phyloP scores from a whole-genome alignment of 306 rosid species.

The Fragaria vesca region DNA sequence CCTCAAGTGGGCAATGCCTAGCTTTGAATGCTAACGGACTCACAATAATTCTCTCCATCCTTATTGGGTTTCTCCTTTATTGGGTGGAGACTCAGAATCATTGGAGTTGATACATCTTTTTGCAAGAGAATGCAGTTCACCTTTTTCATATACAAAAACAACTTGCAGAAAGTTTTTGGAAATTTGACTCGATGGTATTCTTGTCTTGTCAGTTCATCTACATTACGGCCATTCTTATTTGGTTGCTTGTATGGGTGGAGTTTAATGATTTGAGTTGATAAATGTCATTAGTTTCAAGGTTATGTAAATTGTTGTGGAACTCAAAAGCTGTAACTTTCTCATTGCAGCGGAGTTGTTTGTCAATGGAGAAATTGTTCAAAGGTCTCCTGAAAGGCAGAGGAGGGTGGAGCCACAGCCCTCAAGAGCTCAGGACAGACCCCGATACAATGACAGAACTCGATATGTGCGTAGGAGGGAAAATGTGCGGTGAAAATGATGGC shows the following conservation, averaged over 20 bases:
- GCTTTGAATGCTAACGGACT: constrained; percentile 79
- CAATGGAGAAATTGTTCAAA: constrained; percentile 94
- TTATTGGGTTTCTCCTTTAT: constrained; percentile 38
- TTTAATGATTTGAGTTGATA: neutral
- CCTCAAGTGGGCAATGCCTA: constrained; percentile 35
- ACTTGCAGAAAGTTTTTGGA: neutral
- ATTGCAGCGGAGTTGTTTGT: constrained; percentile 82
- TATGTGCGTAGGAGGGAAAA: constrained; percentile 74
- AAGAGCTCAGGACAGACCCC: constrained; percentile 82
- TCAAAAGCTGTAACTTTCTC: neutral
- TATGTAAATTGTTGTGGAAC: neutral
- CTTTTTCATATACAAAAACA: neutral
- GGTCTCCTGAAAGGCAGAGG: constrained; percentile 92
- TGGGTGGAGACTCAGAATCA: constrained; percentile 40
- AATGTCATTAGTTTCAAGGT: too few species aligned
- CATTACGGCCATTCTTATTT: neutral
- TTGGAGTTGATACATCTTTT: constrained; percentile 41
- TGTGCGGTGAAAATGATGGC: constrained; percentile 37
- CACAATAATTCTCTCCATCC: constrained; percentile 25
- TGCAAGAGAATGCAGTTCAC: neutral
- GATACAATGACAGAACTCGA: constrained; percentile 86
- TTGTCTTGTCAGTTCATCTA: neutral
- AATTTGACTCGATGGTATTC: neutral
- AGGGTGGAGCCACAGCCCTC: constrained; percentile 95
- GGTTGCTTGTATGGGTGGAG: neutral